Evolutionary conservation across 2,329 filamentous ascomycete genomes (phyloP), one percentile per base, ranked within the genome.

Genomic region (Verticillium dahliae): DNA sequence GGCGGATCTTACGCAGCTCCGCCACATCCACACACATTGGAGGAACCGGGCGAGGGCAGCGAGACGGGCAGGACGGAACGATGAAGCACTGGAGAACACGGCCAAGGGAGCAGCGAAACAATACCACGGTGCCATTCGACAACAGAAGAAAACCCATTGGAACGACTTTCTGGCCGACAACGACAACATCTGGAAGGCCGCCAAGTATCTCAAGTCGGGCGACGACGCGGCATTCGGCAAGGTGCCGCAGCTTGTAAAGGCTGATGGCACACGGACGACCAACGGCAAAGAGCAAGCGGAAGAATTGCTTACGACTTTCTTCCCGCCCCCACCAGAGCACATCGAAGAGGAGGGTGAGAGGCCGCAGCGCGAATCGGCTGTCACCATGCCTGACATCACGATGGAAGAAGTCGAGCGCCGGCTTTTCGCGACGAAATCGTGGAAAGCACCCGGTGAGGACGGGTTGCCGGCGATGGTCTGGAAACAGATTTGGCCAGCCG

Each of bases 181-280:
- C 52, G 61, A 64, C 27, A 71, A 72, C 39, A 70, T 71, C 57
- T 72, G 65, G 69, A 63, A 71, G 58, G 69, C 68, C 22, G 68
- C 69, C 4, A 70, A 67, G 58, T 71, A 72, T 54, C 61, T 72
- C 13, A 62, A 67, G 45, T 63, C 65, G 2, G 62, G 65, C 39
- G 61, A 65, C 55, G 63, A 62, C 2, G 60, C 66, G 27, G 65
- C 65, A 33, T 69, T 69, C 50, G 65, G 64, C 52, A 69, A 68
- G 58, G 65, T 70, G 18, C 68, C 68, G 35, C 65, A 22, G 18
- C 18, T 22, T 22, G 18, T 22, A 22, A 22, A 22, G 18, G 18
- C 18, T 22, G 18, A 22, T 22, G 18, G 18, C 18, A 22, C 18
- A 22, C 18, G 18, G 18, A 22, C 18, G 18, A 22, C 18, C 18